Evolutionary conservation across 345 rosid genomes (phyloP).

Genomic region (Sisymbrium altissimum): DNA sequence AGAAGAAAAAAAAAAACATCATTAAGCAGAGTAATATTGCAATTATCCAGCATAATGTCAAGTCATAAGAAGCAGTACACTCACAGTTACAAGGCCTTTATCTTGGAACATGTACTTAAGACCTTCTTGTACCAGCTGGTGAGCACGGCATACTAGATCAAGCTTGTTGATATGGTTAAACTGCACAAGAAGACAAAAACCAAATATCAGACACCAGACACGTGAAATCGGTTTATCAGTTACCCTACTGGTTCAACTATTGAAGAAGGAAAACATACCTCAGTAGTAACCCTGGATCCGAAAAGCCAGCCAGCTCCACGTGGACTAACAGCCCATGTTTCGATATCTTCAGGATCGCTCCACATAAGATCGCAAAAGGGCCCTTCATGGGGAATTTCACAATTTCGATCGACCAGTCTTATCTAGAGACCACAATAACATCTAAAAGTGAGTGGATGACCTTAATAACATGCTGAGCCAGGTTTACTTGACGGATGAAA

Average conservation of each 20-base stretch:
- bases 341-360: slow-evolving; percentile 99
- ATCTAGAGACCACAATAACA: slow-evolving; percentile 49
- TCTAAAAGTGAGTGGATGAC: slow-evolving; percentile 12
- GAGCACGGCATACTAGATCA: slow-evolving; percentile 96
- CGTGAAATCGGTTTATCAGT: slow-evolving; percentile 4
- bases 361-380: slow-evolving; percentile 99
- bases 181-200: slow-evolving; percentile 44
- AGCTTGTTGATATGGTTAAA: slow-evolving; percentile 93
- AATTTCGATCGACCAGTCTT: slow-evolving; percentile 87
- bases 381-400: slow-evolving; percentile 99
- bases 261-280: slow-evolving; percentile 44
- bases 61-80: slow-evolving; percentile 21
- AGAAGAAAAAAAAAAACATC: background rate
- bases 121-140: slow-evolving; percentile 99
- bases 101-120: slow-evolving; percentile 99
- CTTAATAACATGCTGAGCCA: slow-evolving; percentile 11
- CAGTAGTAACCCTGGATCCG: slow-evolving; percentile 96
- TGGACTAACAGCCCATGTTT: slow-evolving; percentile 99
- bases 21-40: slow-evolving; percentile 5
- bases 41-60: background rate
- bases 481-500: background rate
- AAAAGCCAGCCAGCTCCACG: slow-evolving; percentile 99
- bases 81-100: slow-evolving; percentile 97
- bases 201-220: background rate
- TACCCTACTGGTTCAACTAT: background rate